Evolutionary conservation across 2,329 filamentous ascomycete species (phyloP).

Genomic region (Boeremia exigua): DNA sequence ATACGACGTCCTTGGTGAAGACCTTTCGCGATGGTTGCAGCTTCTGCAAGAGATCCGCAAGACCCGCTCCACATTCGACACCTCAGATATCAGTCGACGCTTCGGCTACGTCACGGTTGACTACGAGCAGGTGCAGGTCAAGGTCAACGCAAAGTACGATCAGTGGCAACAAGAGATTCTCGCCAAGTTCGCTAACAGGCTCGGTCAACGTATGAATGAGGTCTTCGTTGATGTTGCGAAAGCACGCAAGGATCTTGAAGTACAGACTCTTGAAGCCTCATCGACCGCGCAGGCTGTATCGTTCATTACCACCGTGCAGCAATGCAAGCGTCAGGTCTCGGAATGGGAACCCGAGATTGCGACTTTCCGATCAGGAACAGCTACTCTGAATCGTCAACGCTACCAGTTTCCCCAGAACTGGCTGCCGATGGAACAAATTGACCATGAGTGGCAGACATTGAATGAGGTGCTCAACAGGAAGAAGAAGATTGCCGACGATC

Average conservation of each 20-base stretch:
- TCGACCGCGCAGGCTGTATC: conserved; percentile 97
- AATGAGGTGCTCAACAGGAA: conserved; percentile 92
- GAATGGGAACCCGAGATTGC: conserved; percentile 95
- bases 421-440: conserved; percentile 94
- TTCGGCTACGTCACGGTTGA: conserved; percentile 96
- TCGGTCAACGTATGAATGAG: conserved; percentile 89
- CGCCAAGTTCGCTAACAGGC: conserved; percentile 86
- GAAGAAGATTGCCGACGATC: conserved; percentile 93
- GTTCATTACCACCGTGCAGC: conserved; percentile 97
- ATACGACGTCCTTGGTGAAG: conserved; percentile 88
- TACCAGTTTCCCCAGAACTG: conserved; percentile 95
- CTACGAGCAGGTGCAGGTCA: conserved; percentile 97
- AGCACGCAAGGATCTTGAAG: conserved; percentile 86
- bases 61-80: conserved; percentile 94
- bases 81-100: conserved; percentile 87
- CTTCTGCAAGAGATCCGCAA: conserved; percentile 96
- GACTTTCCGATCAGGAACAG: conserved; percentile 93
- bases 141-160: conserved; percentile 98
- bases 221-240: conserved; percentile 91
- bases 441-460: conserved; percentile 92
- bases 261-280: conserved; percentile 88
- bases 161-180: conserved; percentile 99
- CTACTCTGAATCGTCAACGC: conserved; percentile 85
- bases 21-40: conserved; percentile 91
- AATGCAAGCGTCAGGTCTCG: conserved; percentile 92